phyloP scores from a whole-genome alignment of 106 monocot species.

The Amphibolis antarctica region DNA sequence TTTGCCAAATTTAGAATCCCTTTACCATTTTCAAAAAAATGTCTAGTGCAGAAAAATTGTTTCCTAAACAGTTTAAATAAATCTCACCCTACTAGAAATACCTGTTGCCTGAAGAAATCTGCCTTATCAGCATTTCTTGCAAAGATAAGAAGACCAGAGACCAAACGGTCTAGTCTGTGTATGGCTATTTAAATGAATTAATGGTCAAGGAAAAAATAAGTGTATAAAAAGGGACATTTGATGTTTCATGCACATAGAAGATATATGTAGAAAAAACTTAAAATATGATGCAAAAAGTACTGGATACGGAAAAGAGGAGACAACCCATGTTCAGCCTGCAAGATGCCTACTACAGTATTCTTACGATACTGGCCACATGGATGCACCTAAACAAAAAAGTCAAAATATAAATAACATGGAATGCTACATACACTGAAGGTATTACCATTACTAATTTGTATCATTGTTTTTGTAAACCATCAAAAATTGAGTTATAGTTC shows the following conservation, averaged over 20 bases:
- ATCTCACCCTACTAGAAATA: slow-evolving; percentile 8
- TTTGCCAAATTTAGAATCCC: no score
- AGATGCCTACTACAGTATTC: slow-evolving; percentile 90
- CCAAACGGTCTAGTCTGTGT: slow-evolving; percentile 88
- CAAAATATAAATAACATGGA: no score
- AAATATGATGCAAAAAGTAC: slow-evolving; percentile 4
- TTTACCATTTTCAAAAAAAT: background rate
- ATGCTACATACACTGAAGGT: no score
- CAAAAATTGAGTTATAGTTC: no score
- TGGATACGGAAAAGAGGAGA: slow-evolving; percentile 94
- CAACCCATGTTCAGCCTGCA: slow-evolving; percentile 77
- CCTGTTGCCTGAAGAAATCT: slow-evolving; percentile 78
- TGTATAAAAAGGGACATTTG: background rate
- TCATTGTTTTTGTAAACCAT: no score
- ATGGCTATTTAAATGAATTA: slow-evolving; percentile 48
- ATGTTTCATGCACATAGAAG: no score
- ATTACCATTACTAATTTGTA: no score
- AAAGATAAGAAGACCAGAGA: slow-evolving; percentile 97
- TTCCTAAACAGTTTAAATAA: background rate
- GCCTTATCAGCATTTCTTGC: slow-evolving; percentile 87
- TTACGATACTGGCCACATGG: slow-evolving; percentile 98
- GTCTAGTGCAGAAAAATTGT: background rate
- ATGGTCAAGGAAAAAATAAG: slow-evolving; percentile 27
- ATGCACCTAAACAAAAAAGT: slow-evolving; percentile 68
- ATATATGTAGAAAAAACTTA: background rate